Conservation (phyloP, 2,329 filamentous ascomycete species). For the Chaetomium sp. region DNA sequence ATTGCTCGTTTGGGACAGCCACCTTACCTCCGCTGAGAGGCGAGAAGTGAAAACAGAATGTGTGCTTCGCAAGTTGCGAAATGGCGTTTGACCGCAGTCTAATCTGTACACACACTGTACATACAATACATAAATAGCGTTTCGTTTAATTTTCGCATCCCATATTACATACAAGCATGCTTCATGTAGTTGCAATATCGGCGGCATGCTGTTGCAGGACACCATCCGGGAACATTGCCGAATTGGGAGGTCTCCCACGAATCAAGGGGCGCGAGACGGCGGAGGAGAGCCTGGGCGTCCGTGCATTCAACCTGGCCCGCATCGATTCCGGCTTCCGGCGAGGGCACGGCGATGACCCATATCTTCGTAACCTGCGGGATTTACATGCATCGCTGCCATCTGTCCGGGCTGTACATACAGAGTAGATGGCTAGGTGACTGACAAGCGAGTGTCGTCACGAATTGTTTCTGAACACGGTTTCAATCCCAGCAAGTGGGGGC, state of each 20-base stretch:
- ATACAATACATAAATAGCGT: not conserved
- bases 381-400: not conserved
- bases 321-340: slow-evolving; percentile 13
- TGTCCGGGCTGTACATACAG: slow-evolving; percentile 23
- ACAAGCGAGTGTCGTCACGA: slow-evolving; percentile 26
- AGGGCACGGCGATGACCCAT: not conserved
- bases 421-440: slow-evolving; percentile 17
- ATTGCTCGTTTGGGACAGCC: not conserved
- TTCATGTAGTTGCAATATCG: slow-evolving; percentile 10
- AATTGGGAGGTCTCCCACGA: slow-evolving; percentile 17
- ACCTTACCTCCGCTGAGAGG: not conserved
- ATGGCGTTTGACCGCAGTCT: no score
- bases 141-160: slow-evolving; percentile 7
- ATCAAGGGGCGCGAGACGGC: not conserved
- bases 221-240: slow-evolving; percentile 20
- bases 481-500: not conserved
- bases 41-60: not conserved
- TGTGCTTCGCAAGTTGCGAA: not conserved
- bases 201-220: slow-evolving; percentile 11
- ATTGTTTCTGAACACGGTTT: not conserved
- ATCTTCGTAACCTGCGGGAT: slow-evolving; percentile 15
- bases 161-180: not conserved
- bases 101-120: no score
- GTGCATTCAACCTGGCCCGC: not conserved
- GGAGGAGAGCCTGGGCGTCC: not conserved